Evolutionary conservation across 208 protist genomes (phyloP), one percentile per base, ranked within the genome.

Genomic region (Paratrypanosoma confusum): DNA sequence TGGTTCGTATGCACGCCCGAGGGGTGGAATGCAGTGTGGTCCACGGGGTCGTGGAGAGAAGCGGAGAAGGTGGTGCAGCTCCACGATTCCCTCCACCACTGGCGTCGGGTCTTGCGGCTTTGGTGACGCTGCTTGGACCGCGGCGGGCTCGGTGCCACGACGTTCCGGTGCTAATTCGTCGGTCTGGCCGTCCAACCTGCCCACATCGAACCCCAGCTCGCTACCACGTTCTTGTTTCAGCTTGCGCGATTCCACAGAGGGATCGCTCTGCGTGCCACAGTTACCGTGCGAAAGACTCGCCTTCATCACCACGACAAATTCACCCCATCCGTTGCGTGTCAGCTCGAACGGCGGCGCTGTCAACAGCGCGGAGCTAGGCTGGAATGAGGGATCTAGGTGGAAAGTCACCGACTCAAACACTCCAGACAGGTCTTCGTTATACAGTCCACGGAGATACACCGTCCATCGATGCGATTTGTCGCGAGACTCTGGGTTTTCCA

Each of bases 381-480:
- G 59, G 43, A 92, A 92, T 40, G 65, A 81, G 23, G 63, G 57
- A 35, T 92, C 76, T 17, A 92, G 52, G 21, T 80, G 60, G 56
- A 92, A 92, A 11, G 61, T 66, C 5, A 92, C 82, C 16, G 61
- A 67, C 27, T 81, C 66, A 34, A 92, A 46, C 2, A 65, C 50
- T 36, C 50, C 39, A 25, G 44, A 50, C 2, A 60, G 60, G 33
- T 71, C 38, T 5, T 66, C 74, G 39, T 85, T 82, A 62, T 74
- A 77, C 17, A 92, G 45, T 1, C 82, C 82, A 13, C 82, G 82
- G 27, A 92, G 60, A 54, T 92, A 92, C n/a, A 92, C 82, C 8
- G 78, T 88, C 79, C 82, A 92, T 36, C 63, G 54, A 28, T 88
- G 78, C 53, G 74, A 86, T 43, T 71, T 71, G 31, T 87, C 68